Evolutionary conservation across 441 rosid genomes (phyloP).

Genomic region (Corymbia citriodora): DNA sequence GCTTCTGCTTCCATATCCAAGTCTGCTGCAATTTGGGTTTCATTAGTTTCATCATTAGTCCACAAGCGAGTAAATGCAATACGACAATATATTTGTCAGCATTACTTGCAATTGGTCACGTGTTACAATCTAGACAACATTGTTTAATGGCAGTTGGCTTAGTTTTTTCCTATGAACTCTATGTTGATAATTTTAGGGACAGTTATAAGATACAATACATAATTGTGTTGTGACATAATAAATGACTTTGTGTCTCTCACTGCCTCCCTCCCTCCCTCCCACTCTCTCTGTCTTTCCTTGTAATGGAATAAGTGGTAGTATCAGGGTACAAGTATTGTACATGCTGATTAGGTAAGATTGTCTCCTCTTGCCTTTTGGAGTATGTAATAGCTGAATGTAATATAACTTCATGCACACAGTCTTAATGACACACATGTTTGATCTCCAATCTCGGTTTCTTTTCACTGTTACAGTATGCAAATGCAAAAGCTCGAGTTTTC

Average conservation of each 20-base stretch:
- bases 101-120: background rate
- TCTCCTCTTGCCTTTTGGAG: background rate
- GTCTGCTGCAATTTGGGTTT: background rate
- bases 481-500: background rate
- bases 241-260: background rate
- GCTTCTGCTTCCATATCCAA: background rate
- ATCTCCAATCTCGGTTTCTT: background rate
- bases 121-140: background rate
- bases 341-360: background rate
- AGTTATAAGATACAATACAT: background rate
- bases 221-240: background rate
- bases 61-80: background rate
- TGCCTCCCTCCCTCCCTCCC: background rate
- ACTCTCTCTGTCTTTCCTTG: background rate
- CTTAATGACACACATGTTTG: background rate
- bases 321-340: background rate
- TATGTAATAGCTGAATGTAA: background rate
- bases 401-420: background rate
- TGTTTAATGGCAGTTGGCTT: background rate
- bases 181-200: background rate
- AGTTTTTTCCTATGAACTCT: background rate
- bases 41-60: background rate
- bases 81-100: background rate
- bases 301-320: background rate
- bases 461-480: background rate